These are phyloP conservation scores for Tilletia caries DNA, from an alignment of 1,284 basidiomycete genomes.

Conservation along the genomic window DNA sequence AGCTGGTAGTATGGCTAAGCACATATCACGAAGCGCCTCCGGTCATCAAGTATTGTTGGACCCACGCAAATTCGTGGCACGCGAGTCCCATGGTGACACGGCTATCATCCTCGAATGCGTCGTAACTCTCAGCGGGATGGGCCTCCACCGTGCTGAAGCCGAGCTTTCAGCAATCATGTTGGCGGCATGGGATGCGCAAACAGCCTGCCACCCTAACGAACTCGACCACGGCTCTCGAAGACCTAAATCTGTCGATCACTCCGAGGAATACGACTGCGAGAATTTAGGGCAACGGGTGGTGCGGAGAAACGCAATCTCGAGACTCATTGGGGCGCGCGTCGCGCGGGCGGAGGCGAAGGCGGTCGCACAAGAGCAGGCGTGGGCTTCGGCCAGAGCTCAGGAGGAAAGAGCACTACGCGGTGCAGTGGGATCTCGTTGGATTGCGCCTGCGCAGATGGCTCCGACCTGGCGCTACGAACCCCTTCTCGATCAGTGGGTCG, in stretches of 20 bases:
- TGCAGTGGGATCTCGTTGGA: no score
- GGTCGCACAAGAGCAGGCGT: neutral
- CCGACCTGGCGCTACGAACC: neutral
- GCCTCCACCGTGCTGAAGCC: slow-evolving; percentile 1
- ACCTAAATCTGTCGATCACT: neutral
- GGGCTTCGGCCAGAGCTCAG: neutral
- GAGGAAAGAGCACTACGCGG: neutral
- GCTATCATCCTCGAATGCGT: neutral
- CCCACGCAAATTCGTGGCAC: no score
- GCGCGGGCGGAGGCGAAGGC: neutral
- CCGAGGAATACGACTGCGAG: slow-evolving; percentile 6
- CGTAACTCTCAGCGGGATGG: neutral
- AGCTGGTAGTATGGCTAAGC: no score
- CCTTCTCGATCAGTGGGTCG: neutral
- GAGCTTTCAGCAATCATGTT: neutral
- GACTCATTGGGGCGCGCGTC: neutral
- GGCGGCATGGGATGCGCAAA: neutral
- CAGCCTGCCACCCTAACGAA: neutral
- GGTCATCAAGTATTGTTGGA: no score
- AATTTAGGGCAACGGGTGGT: neutral
- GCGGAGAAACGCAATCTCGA: neutral
- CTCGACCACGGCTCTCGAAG: neutral
- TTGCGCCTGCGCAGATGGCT: no score
- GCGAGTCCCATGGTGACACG: no score
- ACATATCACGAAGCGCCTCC: no score